Evolutionary conservation across 1,284 basidiomycete genomes (phyloP).

Genomic region (Fomes fomentarius): DNA sequence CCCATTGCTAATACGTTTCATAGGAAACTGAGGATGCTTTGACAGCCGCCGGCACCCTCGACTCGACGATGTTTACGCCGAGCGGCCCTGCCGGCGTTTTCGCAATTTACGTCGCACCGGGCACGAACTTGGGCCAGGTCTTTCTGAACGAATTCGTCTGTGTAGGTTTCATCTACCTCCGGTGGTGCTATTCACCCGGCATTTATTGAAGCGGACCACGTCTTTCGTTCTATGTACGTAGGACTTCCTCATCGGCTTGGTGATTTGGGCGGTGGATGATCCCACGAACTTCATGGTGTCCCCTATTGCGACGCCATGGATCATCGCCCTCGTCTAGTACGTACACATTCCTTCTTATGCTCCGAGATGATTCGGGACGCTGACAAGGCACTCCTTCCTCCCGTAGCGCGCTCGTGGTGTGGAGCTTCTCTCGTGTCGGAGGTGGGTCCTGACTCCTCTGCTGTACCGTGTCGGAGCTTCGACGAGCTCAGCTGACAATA

Average conservation of each 20-base stretch:
- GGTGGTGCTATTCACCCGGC: background rate
- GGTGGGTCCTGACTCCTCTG: no score
- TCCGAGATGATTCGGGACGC: background rate
- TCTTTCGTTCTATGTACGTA: conserved; percentile 28
- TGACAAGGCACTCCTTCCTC: background rate
- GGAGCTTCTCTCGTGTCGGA: conserved; percentile 57
- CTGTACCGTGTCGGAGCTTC: no score
- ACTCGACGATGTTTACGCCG: conserved; percentile 53
- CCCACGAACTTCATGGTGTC: conserved; percentile 62
- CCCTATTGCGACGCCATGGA: conserved; percentile 51
- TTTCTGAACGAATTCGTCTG: conserved; percentile 69
- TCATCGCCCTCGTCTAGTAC: conserved; percentile 58
- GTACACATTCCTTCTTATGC: conserved; percentile 22
- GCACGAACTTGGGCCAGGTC: conserved; percentile 52
- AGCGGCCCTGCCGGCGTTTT: conserved; percentile 64
- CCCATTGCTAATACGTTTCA: no score
- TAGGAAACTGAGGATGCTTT: conserved; percentile 47
- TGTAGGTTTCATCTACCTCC: conserved; percentile 40
- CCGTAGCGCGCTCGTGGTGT: conserved; percentile 53
- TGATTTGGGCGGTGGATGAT: conserved; percentile 60
- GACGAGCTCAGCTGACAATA: no score
- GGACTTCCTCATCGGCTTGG: conserved; percentile 66
- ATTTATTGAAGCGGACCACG: no score
- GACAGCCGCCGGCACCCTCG: conserved; percentile 41
- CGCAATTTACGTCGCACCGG: conserved; percentile 51